Base-by-base conservation (phyloP, 345 rosid genomes). In the Sonneratia alba region DNA sequence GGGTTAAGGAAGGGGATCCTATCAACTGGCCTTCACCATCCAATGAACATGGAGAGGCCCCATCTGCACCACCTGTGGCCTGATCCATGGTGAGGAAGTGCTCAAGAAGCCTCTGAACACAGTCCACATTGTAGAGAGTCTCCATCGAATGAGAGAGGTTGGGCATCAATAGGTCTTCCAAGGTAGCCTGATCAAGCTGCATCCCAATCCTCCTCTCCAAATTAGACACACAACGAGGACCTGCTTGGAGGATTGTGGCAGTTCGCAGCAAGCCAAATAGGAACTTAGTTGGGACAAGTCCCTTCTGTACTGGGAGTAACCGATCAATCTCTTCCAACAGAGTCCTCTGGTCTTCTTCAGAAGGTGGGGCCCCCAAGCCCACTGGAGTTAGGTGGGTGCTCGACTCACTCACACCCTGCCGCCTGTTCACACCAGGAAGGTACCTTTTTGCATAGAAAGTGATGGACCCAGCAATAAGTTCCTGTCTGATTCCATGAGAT, bases 121-220 rank as follows among this genome's bases (percentile, higher is more conserved):
- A 91, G 75, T 94, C 98, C 69, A 94, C 96, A 62, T 94, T 89
- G 76, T 94, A 91, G 22, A 94, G 88, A 0, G 97, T 94, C 82
- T 94, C 98, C 85, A 82, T 87, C 22, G 97, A 85, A 76, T 89
- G 81, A 36, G 93, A 90, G 73, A 88, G 88, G 81, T 81, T 91
- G 75, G 98, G 98, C 91, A 94, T 86, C 78, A 94, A 82, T 70
- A 94, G 88, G 89, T 94, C 97, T 77, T 91, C 98, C 62, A 91
- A 83, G 0, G 93, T 86, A 43, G 98, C 98, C 79, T 90, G 97
- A 79, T 94, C 96, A 76, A 94, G 92, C 79, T 91, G 97, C 86
- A 94, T 83, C 49, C 98, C 98, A 16, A 90, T 90, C 79, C 93
- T 83, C 74, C 81, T 91, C 83, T 94, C 98, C 72, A 91, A 75